Base-by-base conservation (phyloP, 768 basidiomycete genomes). In the Boletus rubroflammeus region DNA sequence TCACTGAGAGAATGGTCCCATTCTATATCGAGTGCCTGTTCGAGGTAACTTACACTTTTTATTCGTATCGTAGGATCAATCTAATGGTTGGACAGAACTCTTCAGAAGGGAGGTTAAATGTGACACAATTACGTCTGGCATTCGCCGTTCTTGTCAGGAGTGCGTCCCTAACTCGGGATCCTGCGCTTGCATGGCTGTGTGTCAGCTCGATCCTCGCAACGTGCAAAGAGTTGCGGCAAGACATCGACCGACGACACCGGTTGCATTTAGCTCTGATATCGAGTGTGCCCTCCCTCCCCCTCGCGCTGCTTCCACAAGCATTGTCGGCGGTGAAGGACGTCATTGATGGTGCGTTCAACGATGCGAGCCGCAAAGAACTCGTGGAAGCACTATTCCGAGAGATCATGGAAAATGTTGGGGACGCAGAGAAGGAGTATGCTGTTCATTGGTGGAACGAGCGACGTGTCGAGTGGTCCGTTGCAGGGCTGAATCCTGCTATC, bases 361-460 rank as follows among this genome's bases (percentile, higher is more conserved):
- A 69, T 47, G 53, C 53, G 23, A 54, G 49, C 58, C 68, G 65
- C 65, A 68, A 64, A 60, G 82, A 82, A 55, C 70, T 91, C 26
- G 73, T 79, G 17, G 72, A 82, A 40, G 81, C 81, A 6, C 65
- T 88, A 41, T 85, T 86, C 68, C 73, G 70, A 39, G 85, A 88
- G 67, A 78, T 92, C 32, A 68, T 81, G 61, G 81, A 83, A 63
- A 76, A 74, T 40, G 79, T 86, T 2, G 86, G 84, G 14, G 87
- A 90, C 64, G 73, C 74, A 40, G 86, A 87, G 72, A 89, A 85
- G 71, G 82, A 81, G 64, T 76, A 76, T 56, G 82, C 72, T 39
- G 78, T 91, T 70, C 73, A 70, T 42, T 92, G 90, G 90, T 92
- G 90, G 90, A 78, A 82, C 64, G 75, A 79, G 51, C 71, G 80